Evolutionary conservation across 441 rosid genomes (phyloP).

Genomic region (Raphanus hybrid): DNA sequence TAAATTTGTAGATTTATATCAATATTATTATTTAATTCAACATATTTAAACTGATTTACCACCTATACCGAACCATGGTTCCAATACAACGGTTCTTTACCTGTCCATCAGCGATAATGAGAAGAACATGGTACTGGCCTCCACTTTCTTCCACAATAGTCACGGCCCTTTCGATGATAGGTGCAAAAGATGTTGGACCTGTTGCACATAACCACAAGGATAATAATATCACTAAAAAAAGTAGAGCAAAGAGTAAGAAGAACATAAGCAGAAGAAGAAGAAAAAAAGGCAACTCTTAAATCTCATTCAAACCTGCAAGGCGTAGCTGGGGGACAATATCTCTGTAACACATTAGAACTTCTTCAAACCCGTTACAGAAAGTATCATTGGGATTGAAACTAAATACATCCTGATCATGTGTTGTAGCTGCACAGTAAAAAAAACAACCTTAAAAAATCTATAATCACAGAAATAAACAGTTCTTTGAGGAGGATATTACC

Average conservation of each 20-base stretch:
- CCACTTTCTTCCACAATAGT: slow-evolving; percentile 91
- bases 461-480: not conserved
- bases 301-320: slow-evolving; percentile 59
- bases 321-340: slow-evolving; percentile 63
- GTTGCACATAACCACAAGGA: slow-evolving; percentile 18
- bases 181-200: slow-evolving; percentile 99
- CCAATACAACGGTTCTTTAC: slow-evolving; percentile 32
- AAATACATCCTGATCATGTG: slow-evolving; percentile 80
- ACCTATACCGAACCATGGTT: too few species aligned
- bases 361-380: slow-evolving; percentile 73
- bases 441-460: slow-evolving; percentile 14
- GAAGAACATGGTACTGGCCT: slow-evolving; percentile 91
- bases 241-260: not conserved
- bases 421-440: slow-evolving; percentile 54
- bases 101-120: slow-evolving; percentile 98
- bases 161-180: slow-evolving; percentile 84
- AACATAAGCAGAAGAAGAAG: not conserved
- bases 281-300: not conserved
- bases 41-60: too few species aligned
- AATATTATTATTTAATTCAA: too few species aligned
- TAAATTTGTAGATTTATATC: too few species aligned
- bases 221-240: not conserved
- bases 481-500: slow-evolving; percentile 43
- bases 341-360: slow-evolving; percentile 64
- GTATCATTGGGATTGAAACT: slow-evolving; percentile 63